Percentiles rank a stretch among this genome's conserved stretches.
phyloP scores from a whole-genome alignment of 768 basidiomycete genomes.

The Phaeolepiota aurea region DNA sequence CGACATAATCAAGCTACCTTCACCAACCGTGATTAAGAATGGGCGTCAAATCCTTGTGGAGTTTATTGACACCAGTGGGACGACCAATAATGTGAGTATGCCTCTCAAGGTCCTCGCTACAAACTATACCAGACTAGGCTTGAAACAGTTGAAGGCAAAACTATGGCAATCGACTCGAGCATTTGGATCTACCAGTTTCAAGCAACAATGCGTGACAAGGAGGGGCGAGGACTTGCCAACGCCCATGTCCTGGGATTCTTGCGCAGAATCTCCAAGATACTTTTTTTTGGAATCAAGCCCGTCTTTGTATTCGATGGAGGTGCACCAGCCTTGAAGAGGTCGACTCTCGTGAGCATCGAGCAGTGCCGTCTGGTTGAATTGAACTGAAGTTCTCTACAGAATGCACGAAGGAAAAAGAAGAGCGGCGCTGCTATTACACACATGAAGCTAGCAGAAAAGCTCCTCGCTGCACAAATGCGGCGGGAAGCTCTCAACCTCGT shows the following conservation, averaged over 20 bases:
- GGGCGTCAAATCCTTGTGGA: slow-evolving; percentile 98
- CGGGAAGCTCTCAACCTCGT: slow-evolving; percentile 74
- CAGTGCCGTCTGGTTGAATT: neutral
- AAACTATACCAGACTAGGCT: slow-evolving; percentile 40
- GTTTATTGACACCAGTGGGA: slow-evolving; percentile 84
- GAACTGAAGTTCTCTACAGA: slow-evolving; percentile 31
- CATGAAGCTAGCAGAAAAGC: slow-evolving; percentile 79
- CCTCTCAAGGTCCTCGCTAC: neutral
- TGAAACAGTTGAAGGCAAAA: slow-evolving; percentile 92
- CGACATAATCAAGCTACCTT: too few relatives aligned
- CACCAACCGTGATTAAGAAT: slow-evolving; percentile 31
- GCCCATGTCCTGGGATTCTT: slow-evolving; percentile 91
- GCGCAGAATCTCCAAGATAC: slow-evolving; percentile 84
- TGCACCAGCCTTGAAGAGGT: slow-evolving; percentile 82
- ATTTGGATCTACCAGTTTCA: slow-evolving; percentile 99
- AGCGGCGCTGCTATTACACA: slow-evolving; percentile 82
- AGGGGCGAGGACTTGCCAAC: slow-evolving; percentile 83
- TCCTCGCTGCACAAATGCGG: slow-evolving; percentile 91
- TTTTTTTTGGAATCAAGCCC: slow-evolving; percentile 97
- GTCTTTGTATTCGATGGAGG: slow-evolving; percentile 99
- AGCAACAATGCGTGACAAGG: slow-evolving; percentile 97
- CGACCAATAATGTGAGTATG: slow-evolving; percentile 78
- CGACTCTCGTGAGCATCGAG: slow-evolving; percentile 63
- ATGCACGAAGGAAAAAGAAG: slow-evolving; percentile 86
- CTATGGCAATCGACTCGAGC: slow-evolving; percentile 95